Conservation (phyloP, 345 rosid genomes). For the Firmiana major region DNA sequence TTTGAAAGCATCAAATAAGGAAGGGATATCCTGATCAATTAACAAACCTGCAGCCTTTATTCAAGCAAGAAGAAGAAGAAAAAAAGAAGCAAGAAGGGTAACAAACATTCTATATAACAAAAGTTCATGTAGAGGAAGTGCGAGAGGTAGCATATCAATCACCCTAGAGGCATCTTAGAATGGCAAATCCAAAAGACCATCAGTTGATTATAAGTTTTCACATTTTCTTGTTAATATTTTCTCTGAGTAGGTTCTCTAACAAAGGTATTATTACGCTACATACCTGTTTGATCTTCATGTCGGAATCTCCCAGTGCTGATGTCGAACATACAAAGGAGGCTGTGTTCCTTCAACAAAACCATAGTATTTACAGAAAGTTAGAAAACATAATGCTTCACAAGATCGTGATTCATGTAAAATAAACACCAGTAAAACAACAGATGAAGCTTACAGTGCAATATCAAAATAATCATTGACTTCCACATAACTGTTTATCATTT, state of each 20-base stretch:
- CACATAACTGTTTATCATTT: not conserved
- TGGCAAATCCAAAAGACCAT: not conserved
- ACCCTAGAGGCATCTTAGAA: not conserved
- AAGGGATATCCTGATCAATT: not conserved
- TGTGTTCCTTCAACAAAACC: constrained; percentile 34
- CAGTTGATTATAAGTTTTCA: not conserved
- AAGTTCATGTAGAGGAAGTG: not conserved
- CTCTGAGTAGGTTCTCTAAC: not conserved
- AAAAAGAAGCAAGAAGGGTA: not conserved
- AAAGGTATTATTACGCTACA: not conserved
- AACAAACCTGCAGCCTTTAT: too few species aligned
- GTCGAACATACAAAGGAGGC: constrained; percentile 30
- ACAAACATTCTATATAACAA: not conserved
- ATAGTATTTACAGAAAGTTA: constrained; percentile 12
- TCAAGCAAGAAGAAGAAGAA: not conserved
- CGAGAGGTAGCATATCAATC: not conserved
- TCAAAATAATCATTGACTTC: not conserved
- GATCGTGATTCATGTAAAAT: not conserved
- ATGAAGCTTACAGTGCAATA: not conserved
- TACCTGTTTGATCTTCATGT: constrained; percentile 25
- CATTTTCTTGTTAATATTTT: not conserved
- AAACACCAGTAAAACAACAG: not conserved
- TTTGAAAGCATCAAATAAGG: not conserved
- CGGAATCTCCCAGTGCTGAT: constrained; percentile 22
- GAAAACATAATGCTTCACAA: not conserved